A percentile compares a stretch with the other conserved stretches of the same genome.
These are phyloP conservation scores for Leishmania aethiopica DNA, from an alignment of 208 protist genomes.

Conservation along the genomic window DNA sequence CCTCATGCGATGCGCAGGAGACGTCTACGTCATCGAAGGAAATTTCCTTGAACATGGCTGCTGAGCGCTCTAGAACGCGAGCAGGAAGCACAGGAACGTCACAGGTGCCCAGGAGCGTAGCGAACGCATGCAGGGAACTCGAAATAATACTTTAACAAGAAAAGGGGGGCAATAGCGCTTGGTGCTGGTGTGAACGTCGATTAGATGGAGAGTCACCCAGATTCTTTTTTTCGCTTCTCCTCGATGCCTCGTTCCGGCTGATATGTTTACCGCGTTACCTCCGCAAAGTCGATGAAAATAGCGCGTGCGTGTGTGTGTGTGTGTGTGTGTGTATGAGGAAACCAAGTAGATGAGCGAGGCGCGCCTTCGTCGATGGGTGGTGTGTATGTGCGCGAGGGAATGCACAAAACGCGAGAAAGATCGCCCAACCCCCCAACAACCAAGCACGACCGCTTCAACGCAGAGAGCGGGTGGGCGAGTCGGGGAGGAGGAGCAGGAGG, in stretches of 20 bases:
- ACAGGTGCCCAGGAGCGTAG: not conserved
- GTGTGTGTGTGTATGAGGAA: not conserved
- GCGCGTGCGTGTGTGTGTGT: not conserved
- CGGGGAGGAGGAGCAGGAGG: too few species aligned
- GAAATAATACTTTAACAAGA: not conserved
- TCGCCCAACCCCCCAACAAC: not conserved
- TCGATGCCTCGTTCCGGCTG: not conserved
- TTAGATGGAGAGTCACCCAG: not conserved
- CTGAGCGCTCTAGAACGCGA: not conserved
- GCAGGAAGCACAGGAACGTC: not conserved
- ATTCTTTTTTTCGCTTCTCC: not conserved
- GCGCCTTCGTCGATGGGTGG: not conserved
- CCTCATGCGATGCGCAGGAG: not conserved
- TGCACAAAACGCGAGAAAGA: not conserved
- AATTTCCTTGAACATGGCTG: constrained; percentile 53
- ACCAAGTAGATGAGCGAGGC: not conserved
- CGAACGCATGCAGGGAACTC: not conserved
- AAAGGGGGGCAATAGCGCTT: not conserved
- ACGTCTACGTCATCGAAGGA: constrained; percentile 39
- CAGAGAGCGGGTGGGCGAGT: not conserved
- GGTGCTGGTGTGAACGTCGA: not conserved
- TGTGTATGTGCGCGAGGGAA: not conserved
- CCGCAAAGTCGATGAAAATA: not conserved
- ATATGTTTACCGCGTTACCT: not conserved
- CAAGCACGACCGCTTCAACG: not conserved